Percentiles rank a stretch among this genome's conserved stretches.
phyloP scores from a whole-genome alignment of 768 basidiomycete species.

The Lactarius tabidus region DNA sequence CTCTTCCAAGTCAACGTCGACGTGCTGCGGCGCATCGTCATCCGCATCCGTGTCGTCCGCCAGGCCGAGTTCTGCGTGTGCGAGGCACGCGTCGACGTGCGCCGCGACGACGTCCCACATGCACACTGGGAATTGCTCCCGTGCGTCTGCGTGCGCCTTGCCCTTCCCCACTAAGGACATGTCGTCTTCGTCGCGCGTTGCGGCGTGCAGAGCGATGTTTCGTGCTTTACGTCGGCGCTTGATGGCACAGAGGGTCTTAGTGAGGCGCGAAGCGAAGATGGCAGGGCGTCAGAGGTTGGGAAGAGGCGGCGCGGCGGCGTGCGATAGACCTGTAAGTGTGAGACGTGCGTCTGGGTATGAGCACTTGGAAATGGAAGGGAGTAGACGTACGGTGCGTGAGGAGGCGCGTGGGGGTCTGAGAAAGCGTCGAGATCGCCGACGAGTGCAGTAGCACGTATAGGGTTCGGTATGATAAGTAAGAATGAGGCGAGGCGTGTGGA shows the following conservation, averaged over 20 bases:
- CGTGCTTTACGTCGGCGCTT: slow-evolving; percentile 68
- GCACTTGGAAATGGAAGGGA: no score
- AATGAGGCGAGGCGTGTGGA: no score
- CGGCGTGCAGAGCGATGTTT: slow-evolving; percentile 58
- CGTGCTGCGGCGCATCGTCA: slow-evolving; percentile 42
- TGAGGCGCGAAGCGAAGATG: slow-evolving; percentile 36
- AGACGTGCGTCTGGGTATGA: slow-evolving; percentile 27
- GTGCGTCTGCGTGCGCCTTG: slow-evolving; percentile 21
- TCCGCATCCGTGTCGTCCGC: slow-evolving; percentile 32
- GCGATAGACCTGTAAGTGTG: slow-evolving; percentile 29
- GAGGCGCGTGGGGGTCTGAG: slow-evolving; percentile 38
- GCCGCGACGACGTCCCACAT: slow-evolving; percentile 61
- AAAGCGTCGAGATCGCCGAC: slow-evolving; percentile 59
- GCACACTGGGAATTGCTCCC: slow-evolving; percentile 65
- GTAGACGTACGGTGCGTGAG: slow-evolving; percentile 49
- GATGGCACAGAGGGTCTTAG: slow-evolving; percentile 57
- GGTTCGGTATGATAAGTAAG: background rate
- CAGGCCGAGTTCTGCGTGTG: slow-evolving; percentile 40
- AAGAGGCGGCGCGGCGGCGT: slow-evolving; percentile 42
- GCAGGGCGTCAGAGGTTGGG: slow-evolving; percentile 32
- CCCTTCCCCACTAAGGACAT: slow-evolving; percentile 23
- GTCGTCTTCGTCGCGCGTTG: slow-evolving; percentile 55
- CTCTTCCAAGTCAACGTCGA: slow-evolving; percentile 38
- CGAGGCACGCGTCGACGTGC: slow-evolving; percentile 78
- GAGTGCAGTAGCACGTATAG: slow-evolving; percentile 26